Percentiles rank a stretch among this genome's conserved stretches.
Conservation (phyloP, 148 eudicot species). For the Fagopyrum esculentum region DNA sequence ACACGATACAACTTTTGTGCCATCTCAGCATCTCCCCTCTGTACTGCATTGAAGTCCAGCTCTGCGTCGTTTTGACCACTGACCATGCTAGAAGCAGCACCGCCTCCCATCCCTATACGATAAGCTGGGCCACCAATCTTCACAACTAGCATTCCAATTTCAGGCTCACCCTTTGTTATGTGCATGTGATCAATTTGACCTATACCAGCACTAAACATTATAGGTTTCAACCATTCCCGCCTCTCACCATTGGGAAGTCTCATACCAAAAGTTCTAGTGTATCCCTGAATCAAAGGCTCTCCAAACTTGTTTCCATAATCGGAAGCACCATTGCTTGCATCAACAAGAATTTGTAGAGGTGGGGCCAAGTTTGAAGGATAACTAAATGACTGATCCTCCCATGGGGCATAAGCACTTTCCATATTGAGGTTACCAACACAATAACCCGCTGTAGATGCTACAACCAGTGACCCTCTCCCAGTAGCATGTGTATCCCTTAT, state of each 20-base stretch:
- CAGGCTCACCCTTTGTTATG: constrained; percentile 73
- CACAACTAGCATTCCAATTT: constrained; percentile 81
- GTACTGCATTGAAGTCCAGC: constrained; percentile 88
- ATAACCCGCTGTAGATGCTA: constrained; percentile 86
- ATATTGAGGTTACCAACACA: constrained; percentile 86
- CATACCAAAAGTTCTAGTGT: constrained; percentile 85
- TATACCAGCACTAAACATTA: constrained; percentile 89
- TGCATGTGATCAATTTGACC: constrained; percentile 80
- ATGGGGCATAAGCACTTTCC: constrained; percentile 76
- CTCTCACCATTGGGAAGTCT: constrained; percentile 83
- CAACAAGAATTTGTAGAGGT: constrained; percentile 72
- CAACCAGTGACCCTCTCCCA: constrained; percentile 84
- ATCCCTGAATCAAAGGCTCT: constrained; percentile 91
- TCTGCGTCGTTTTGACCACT: constrained; percentile 96
- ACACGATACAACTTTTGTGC: constrained; percentile 85
- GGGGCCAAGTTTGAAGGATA: constrained; percentile 86
- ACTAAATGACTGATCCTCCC: constrained; percentile 76
- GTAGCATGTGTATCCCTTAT: constrained; percentile 94
- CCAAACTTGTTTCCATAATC: constrained; percentile 96
- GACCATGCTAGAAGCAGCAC: constrained; percentile 98
- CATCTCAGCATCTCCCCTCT: constrained; percentile 97
- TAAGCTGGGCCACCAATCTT: constrained; percentile 96
- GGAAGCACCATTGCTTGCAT: constrained; percentile 92
- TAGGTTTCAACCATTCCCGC: constrained; percentile 91
- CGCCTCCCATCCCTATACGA: constrained; percentile 97